Conservation (phyloP, 441 rosid species). For the Erodium texanum region DNA sequence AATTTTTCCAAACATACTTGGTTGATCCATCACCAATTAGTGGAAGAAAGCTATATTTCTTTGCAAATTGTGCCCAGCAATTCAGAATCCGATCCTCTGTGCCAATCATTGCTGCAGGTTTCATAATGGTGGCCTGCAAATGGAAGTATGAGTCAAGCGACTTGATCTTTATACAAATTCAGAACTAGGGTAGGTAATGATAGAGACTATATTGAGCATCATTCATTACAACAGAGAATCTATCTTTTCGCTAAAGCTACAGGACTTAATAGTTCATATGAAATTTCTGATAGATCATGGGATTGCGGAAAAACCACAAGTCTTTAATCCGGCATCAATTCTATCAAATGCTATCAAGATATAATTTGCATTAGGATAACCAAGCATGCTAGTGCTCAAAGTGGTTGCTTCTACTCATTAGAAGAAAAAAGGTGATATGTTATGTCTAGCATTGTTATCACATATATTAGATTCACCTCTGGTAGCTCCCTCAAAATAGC, state of each 20-base stretch:
- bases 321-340: neutral
- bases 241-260: neutral
- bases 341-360: neutral
- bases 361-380: neutral
- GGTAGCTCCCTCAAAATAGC: constrained; percentile 70
- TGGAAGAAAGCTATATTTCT: constrained; percentile 72
- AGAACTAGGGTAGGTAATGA: neutral
- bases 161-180: too few species aligned
- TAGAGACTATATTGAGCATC: neutral
- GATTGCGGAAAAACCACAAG: neutral
- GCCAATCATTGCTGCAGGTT: constrained; percentile 89
- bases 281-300: neutral
- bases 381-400: neutral
- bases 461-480: constrained; percentile 65
- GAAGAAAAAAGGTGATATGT: too few species aligned
- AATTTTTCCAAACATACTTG: constrained; percentile 40
- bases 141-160: constrained; percentile 17
- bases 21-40: constrained; percentile 80
- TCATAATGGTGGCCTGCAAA: constrained; percentile 81
- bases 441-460: too few species aligned
- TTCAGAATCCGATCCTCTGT: constrained; percentile 87
- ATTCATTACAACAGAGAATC: neutral
- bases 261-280: neutral
- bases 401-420: neutral
- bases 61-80: constrained; percentile 72